These are phyloP conservation scores for Boletus rex-veris DNA, from an alignment of 768 basidiomycete species.

Conservation along the genomic window DNA sequence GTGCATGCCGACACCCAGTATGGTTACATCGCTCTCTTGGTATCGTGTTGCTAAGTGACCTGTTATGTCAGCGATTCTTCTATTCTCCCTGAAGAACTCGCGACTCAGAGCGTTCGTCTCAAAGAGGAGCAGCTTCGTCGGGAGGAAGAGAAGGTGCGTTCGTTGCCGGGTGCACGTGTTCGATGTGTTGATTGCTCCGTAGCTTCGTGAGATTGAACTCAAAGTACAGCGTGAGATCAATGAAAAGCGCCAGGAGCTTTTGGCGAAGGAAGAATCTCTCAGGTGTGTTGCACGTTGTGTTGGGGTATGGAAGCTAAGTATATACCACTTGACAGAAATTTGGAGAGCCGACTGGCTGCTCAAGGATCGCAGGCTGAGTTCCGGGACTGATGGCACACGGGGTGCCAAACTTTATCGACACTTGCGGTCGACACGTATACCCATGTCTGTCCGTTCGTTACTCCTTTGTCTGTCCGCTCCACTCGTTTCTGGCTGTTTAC, in stretches of 20 bases:
- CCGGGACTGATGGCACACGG: conserved; percentile 49
- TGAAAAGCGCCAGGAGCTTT: conserved; percentile 92
- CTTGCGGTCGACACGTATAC: conserved; percentile 32
- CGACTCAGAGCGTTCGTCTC: conserved; percentile 93
- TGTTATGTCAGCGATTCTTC: conserved; percentile 64
- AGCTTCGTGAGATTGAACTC: conserved; percentile 96
- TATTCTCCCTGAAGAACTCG: conserved; percentile 93
- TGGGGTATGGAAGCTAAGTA: background rate
- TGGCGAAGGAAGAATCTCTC: conserved; percentile 95
- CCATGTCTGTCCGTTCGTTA: conserved; percentile 32
- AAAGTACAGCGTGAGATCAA: conserved; percentile 98
- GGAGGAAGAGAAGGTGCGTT: conserved; percentile 87
- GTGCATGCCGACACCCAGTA: conserved; percentile 79
- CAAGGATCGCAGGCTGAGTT: conserved; percentile 83
- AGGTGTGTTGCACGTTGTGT: conserved; percentile 45
- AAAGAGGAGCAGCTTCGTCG: conserved; percentile 98
- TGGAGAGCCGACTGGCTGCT: conserved; percentile 87
- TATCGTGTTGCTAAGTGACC: conserved; percentile 23
- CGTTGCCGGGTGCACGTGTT: background rate
- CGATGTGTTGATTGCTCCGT: conserved; percentile 13
- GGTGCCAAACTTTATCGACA: conserved; percentile 21
- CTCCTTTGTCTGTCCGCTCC: conserved; percentile 35
- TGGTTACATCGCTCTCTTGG: conserved; percentile 12
- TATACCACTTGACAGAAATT: conserved; percentile 49
- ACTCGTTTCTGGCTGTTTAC: conserved; percentile 33